Conservation (phyloP, 495 filamentous ascomycete genomes). For the Talaromyces proteolyticus region DNA sequence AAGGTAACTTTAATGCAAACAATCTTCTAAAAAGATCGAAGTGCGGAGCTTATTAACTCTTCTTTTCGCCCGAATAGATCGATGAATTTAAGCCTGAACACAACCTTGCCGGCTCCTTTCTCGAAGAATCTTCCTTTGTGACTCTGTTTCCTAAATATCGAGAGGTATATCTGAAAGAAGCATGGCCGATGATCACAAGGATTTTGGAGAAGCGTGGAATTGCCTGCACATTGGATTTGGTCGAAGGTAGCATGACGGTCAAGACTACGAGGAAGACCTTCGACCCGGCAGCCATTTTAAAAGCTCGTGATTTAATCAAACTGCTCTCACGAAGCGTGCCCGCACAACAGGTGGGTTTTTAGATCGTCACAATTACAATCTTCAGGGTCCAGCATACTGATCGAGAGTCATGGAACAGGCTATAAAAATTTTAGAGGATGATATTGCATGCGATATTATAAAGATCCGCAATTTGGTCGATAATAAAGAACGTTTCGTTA, state of each 20-base stretch:
- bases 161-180: slow-evolving; percentile 85
- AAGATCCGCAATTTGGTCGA: slow-evolving; percentile 85
- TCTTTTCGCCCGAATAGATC: slow-evolving; percentile 37
- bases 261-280: slow-evolving; percentile 93
- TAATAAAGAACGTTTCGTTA: slow-evolving; percentile 97
- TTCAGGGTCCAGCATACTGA: too few species aligned
- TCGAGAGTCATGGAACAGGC: slow-evolving; percentile 40
- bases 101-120: slow-evolving; percentile 79
- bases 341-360: slow-evolving; percentile 58
- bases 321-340: slow-evolving; percentile 88
- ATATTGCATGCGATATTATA: slow-evolving; percentile 83
- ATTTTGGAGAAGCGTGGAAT: slow-evolving; percentile 77
- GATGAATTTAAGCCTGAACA: slow-evolving; percentile 81
- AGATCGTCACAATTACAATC: too few species aligned
- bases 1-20: slow-evolving; percentile 43
- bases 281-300: slow-evolving; percentile 91
- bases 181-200: slow-evolving; percentile 81
- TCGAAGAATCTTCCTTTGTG: slow-evolving; percentile 86
- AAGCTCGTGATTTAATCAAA: slow-evolving; percentile 91
- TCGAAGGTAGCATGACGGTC: slow-evolving; percentile 93
- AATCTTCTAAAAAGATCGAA: background rate
- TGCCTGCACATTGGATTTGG: slow-evolving; percentile 84
- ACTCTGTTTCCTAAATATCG: slow-evolving; percentile 97
- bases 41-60: background rate
- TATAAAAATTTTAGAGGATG: slow-evolving; percentile 90